Conservation (phyloP, 1,139 yeast genomes). For the Pichia sp. region DNA sequence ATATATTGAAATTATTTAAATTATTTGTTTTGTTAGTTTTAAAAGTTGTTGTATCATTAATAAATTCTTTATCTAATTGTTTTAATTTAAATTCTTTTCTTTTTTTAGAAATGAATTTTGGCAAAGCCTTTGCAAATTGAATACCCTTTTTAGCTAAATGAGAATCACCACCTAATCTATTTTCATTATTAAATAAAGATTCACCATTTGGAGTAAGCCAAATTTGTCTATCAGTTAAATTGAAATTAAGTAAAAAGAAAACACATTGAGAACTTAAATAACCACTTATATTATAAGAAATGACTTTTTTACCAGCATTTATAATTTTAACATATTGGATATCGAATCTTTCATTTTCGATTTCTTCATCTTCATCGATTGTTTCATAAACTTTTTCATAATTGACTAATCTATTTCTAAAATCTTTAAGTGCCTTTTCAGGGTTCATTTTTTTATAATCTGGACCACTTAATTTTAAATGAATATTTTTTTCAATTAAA, state of each 20-base stretch:
- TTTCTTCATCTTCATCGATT: constrained; percentile 30
- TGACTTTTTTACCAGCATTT: constrained; percentile 30
- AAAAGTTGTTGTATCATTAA: constrained; percentile 23
- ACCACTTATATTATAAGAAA: constrained; percentile 30
- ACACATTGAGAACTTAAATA: constrained; percentile 31
- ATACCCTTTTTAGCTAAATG: constrained; percentile 25
- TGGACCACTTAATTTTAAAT: constrained; percentile 87
- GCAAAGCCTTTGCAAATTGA: constrained; percentile 28
- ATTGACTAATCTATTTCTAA: constrained; percentile 44
- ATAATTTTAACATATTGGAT: constrained; percentile 31
- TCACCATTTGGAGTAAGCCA: constrained; percentile 32
- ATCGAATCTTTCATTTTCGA: constrained; percentile 26
- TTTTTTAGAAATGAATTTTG: constrained; percentile 28
- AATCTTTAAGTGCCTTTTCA: constrained; percentile 70
- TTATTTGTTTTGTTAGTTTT: constrained; percentile 10
- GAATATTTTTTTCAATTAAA: constrained; percentile 76
- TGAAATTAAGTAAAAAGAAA: constrained; percentile 30
- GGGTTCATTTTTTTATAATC: constrained; percentile 87
- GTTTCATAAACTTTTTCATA: constrained; percentile 48
- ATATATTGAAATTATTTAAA: constrained; percentile 25
- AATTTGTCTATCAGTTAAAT: constrained; percentile 30
- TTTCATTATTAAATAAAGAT: constrained; percentile 22
- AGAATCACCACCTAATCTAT: constrained; percentile 30
- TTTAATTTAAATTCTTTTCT: constrained; percentile 29
- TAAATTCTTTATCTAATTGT: constrained; percentile 26